A percentile compares a stretch with the other conserved stretches of the same genome.
Conservation (phyloP, 495 filamentous ascomycete genomes). For the Aspergillus baeticus region DNA sequence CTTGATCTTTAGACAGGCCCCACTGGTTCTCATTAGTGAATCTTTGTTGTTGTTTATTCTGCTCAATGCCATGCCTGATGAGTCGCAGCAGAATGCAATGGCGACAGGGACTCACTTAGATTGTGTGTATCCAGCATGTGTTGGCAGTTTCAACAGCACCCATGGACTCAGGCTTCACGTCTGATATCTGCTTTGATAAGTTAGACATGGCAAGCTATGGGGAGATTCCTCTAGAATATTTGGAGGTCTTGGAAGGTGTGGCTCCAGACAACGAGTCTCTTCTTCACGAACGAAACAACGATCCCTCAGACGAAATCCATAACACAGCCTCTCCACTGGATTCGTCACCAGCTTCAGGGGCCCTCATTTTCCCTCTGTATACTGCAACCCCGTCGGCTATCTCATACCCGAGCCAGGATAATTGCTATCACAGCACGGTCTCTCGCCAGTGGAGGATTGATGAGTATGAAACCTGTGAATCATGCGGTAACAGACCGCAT, state of each 20-base stretch:
- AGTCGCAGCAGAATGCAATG: too few species aligned
- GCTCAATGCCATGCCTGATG: too few species aligned
- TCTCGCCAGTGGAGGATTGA: constrained; percentile 14
- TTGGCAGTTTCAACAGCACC: too few species aligned
- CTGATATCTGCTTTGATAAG: neutral
- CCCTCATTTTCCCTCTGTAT: neutral
- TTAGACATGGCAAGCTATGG: constrained; percentile 1
- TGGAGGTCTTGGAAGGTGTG: constrained; percentile 2
- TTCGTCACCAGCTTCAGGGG: neutral
- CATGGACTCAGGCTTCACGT: too few species aligned
- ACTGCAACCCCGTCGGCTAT: neutral
- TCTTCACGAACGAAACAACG: neutral
- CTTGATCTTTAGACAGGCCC: too few species aligned
- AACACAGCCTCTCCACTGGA: neutral
- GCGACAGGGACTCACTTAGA: too few species aligned
- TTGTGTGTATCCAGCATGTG: too few species aligned
- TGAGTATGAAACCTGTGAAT: constrained; percentile 41
- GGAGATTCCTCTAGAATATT: neutral
- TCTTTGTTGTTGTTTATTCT: too few species aligned
- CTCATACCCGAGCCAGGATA: neutral
- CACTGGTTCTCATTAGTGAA: too few species aligned
- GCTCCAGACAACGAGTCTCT: neutral
- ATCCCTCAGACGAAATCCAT: neutral
- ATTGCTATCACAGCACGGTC: constrained; percentile 18
- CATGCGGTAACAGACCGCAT: constrained; percentile 45